A percentile compares a stretch with the other conserved stretches of the same genome.
phyloP scores from a whole-genome alignment of 73 alveolate species.

The Paramecium caudatum region DNA sequence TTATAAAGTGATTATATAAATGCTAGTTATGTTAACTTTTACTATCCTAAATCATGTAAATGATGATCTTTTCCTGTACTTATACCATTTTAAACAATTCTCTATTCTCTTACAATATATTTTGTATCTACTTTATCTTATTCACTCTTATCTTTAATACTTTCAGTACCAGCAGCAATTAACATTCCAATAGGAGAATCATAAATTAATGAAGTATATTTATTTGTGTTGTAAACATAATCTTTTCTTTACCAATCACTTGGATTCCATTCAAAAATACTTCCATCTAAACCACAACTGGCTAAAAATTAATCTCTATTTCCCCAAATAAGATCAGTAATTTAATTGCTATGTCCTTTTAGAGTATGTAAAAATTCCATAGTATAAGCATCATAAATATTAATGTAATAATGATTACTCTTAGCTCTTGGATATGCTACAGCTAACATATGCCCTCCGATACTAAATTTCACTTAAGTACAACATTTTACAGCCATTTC shows the following conservation, averaged over 20 bases:
- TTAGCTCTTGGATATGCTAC: constrained; percentile 89
- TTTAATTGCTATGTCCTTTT: constrained; percentile 83
- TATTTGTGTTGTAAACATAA: constrained; percentile 13
- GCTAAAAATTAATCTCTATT: constrained; percentile 84
- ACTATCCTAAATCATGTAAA: constrained; percentile 44
- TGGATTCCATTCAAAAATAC: constrained; percentile 80
- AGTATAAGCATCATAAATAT: constrained; percentile 94
- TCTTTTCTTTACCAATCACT: constrained; percentile 56
- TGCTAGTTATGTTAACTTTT: constrained; percentile 64
- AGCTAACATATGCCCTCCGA: constrained; percentile 97
- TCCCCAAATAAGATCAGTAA: constrained; percentile 84
- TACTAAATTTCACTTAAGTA: constrained; percentile 89
- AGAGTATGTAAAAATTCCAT: constrained; percentile 85
- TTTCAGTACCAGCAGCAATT: constrained; percentile 54
- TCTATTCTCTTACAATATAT: constrained; percentile 47
- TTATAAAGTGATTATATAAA: constrained; percentile 69
- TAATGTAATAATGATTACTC: constrained; percentile 78
- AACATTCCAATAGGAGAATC: constrained; percentile 67
- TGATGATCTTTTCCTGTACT: constrained; percentile 50
- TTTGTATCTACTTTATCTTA: constrained; percentile 2
- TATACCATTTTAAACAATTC: constrained; percentile 62
- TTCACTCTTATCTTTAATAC: constrained; percentile 44
- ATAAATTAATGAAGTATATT: constrained; percentile 39
- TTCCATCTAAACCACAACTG: constrained; percentile 89
- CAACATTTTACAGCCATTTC: constrained; percentile 89